Evolutionary conservation across 1,284 basidiomycete genomes (phyloP).

Genomic region (Cerrena zonata): DNA sequence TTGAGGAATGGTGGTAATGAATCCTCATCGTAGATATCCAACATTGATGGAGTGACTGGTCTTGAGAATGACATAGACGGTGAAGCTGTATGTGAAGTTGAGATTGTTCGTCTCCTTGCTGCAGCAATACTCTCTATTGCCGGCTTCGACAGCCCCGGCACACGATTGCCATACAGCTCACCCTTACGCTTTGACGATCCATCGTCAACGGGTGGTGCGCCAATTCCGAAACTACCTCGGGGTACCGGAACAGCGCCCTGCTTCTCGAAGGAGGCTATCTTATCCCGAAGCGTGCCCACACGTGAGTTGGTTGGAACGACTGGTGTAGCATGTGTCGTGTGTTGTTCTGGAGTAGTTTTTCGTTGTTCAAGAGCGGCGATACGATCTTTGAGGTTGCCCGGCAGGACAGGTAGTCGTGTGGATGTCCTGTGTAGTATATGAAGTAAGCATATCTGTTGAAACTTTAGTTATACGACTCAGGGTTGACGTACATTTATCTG

Average conservation of each 20-base stretch:
- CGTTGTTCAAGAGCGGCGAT: conserved; percentile 70
- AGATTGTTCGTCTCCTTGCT: conserved; percentile 10
- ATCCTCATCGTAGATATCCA: background rate
- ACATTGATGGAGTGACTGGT: conserved; percentile 4
- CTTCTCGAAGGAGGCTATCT: conserved; percentile 71
- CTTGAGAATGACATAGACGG: conserved; percentile 1
- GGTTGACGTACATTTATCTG: background rate
- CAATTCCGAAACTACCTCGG: conserved; percentile 66
- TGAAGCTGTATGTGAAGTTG: conserved; percentile 6
- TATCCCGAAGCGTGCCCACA: conserved; percentile 46
- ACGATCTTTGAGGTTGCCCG: conserved; percentile 65
- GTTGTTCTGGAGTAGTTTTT: conserved; percentile 29
- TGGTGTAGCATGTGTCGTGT: conserved; percentile 15
- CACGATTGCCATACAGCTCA: conserved; percentile 68
- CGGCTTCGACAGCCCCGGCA: conserved; percentile 38
- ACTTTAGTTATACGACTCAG: background rate
- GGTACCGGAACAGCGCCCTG: conserved; percentile 70
- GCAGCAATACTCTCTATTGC: conserved; percentile 12
- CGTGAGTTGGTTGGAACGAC: conserved; percentile 29
- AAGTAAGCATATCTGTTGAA: too few relatives aligned
- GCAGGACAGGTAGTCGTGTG: conserved; percentile 37
- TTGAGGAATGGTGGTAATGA: conserved; percentile 1
- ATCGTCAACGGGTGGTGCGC: conserved; percentile 50
- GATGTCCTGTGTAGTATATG: conserved; percentile 3
- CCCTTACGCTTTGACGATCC: conserved; percentile 44